Evolutionary conservation across 768 basidiomycete species (phyloP), one percentile per base, ranked within the genome.

Genomic region (Podaxis sp.): DNA sequence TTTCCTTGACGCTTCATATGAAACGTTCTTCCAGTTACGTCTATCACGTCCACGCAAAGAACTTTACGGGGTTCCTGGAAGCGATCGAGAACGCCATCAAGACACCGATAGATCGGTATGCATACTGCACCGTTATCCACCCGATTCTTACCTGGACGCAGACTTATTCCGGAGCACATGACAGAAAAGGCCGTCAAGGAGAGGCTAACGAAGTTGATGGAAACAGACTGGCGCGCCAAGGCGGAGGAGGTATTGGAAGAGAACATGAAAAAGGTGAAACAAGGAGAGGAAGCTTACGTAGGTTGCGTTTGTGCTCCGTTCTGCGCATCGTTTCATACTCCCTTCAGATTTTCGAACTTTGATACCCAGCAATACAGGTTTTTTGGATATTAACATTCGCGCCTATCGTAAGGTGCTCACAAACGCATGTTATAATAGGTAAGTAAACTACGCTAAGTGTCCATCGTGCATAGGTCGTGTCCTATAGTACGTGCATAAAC

Each of bases 131-230:
- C 17, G 25, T 41, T 17, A 17, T 29, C 4, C 25, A 27, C 36
- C 36, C 41, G 37, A 17, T 11, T 52, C 22, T n/a, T 2, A 4
- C 7, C n/a, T 62, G 2, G 12, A 13, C 17, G 19, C 43, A 70
- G 70, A 55, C 75, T 72, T 60, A 72, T 77, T 7, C 70, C 72
- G 17, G 65, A 68, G 0, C 66, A 71, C 55, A 75, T 77, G 76
- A 71, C 64, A 22, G 70, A 72, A 56, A 46, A 59, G 4, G 65
- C 73, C 13, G 67, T 71, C 43, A 68, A 70, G 50, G 57, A 66
- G 6, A 68, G 75, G 3, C 46, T 77, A 15, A 52, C 38, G 27
- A 60, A 55, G 0, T 65, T 76, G 13, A 67, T 75, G 66, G 69
- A 73, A 52, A 69, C 64, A 4, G 71, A 77, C 59, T 77, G 76